Evolutionary conservation across 164 flowering plant genomes (phyloP).

Genomic region (Vitis riparia): DNA sequence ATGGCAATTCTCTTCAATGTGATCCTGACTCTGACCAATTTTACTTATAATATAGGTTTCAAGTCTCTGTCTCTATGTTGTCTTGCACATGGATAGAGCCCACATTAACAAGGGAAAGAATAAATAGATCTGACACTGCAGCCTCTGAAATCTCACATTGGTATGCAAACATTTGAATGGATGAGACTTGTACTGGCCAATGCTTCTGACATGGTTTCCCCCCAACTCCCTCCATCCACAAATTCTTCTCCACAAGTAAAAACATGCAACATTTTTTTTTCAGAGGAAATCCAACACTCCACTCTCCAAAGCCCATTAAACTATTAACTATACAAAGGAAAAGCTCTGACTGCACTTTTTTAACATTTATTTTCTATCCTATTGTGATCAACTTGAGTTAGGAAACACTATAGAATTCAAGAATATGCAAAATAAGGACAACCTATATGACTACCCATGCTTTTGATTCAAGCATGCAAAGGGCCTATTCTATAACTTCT

Average conservation of each 20-base stretch:
- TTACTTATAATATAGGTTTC: no score
- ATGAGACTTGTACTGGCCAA: slow-evolving; percentile 6
- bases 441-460: slow-evolving; percentile 51
- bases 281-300: background rate
- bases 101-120: background rate
- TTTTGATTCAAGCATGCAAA: slow-evolving; percentile 20
- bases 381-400: background rate
- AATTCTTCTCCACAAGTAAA: slow-evolving; percentile 4
- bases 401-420: background rate
- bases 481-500: slow-evolving; percentile 9
- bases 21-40: background rate
- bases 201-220: slow-evolving; percentile 1
- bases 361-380: no score
- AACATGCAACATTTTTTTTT: background rate
- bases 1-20: slow-evolving; percentile 10
- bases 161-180: slow-evolving; percentile 1
- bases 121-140: background rate
- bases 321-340: background rate
- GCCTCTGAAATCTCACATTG: background rate
- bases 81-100: no score
- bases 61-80: no score
- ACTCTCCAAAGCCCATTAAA: background rate
- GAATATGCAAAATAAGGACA: slow-evolving; percentile 19
- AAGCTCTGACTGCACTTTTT: no score
- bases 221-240: background rate